Conservation (phyloP, 495 filamentous ascomycete genomes). For the Tuber melanosporum region DNA sequence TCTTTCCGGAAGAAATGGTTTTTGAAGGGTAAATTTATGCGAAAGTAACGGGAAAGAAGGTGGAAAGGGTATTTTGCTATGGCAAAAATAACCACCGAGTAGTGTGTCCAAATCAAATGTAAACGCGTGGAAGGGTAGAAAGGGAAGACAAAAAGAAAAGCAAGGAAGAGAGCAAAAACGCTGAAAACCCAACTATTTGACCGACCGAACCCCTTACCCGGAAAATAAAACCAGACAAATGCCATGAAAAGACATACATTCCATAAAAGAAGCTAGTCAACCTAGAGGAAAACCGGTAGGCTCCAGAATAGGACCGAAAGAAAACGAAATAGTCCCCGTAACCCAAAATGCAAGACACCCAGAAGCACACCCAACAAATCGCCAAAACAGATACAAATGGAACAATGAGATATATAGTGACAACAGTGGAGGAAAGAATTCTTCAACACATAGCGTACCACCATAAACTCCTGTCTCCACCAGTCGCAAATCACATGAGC, state of each 20-base stretch:
- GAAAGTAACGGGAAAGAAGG: slow-evolving; percentile 6
- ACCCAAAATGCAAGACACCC: slow-evolving; percentile 4
- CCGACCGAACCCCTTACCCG: slow-evolving; percentile 2
- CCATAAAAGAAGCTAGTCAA: neutral
- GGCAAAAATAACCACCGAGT: neutral
- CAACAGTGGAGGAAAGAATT: slow-evolving; percentile 1
- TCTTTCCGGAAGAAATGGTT: slow-evolving; percentile 10
- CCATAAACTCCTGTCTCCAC: slow-evolving; percentile 14
- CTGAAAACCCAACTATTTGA: neutral
- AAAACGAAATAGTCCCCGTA: neutral
- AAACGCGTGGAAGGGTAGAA: neutral
- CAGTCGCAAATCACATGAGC: slow-evolving; percentile 18
- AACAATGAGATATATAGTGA: slow-evolving; percentile 1
- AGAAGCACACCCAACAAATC: slow-evolving; percentile 4
- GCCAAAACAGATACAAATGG: neutral
- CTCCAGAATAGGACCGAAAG: neutral
- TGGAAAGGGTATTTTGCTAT: slow-evolving; percentile 12
- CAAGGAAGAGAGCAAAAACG: neutral
- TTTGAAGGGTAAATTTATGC: slow-evolving; percentile 2
- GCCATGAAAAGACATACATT: slow-evolving; percentile 1
- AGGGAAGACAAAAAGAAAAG: neutral
- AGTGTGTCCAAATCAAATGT: neutral
- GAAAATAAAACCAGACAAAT: slow-evolving; percentile 6
- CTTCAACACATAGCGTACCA: slow-evolving; percentile 23
- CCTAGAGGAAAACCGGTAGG: neutral